A percentile compares a stretch with the other conserved stretches of the same genome.
Conservation (phyloP, 352 stramenopile species). For the Phytopythium helicoides region DNA sequence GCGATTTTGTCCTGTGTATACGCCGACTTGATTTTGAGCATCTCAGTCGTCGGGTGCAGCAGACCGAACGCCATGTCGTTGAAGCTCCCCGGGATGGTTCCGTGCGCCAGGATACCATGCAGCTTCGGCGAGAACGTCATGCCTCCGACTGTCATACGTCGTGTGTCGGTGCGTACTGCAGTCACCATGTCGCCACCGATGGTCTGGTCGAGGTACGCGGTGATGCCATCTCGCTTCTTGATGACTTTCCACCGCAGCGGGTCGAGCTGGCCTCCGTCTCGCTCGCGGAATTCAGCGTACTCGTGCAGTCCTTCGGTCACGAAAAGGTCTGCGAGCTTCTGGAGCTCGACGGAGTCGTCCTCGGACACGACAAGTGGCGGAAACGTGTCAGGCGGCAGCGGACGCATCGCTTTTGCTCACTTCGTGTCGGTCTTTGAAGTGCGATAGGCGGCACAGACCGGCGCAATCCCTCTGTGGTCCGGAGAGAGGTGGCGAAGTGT, state of each 20-base stretch:
- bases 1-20: conserved; percentile 49
- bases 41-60: conserved; percentile 40
- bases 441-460: not conserved
- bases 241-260: conserved; percentile 39
- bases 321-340: conserved; percentile 20
- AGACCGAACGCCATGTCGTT: conserved; percentile 65
- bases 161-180: conserved; percentile 6
- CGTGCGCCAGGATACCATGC: conserved; percentile 24
- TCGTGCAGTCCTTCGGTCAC: conserved; percentile 32
- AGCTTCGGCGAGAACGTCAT: conserved; percentile 33
- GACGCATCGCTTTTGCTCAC: not conserved
- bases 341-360: conserved; percentile 24
- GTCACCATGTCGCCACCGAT: conserved; percentile 7
- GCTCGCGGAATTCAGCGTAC: conserved; percentile 32
- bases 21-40: conserved; percentile 50
- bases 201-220: conserved; percentile 20
- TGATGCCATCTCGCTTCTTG: conserved; percentile 22
- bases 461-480: too few species aligned
- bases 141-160: conserved; percentile 18
- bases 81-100: conserved; percentile 28
- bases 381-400: conserved; percentile 31
- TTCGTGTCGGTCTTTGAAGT: too few species aligned
- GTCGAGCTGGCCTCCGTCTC: conserved; percentile 22
- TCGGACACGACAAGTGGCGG: conserved; percentile 26
- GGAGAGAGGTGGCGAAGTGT: too few species aligned